Conservation (phyloP, 441 rosid species). For the Croton laevigatus region DNA sequence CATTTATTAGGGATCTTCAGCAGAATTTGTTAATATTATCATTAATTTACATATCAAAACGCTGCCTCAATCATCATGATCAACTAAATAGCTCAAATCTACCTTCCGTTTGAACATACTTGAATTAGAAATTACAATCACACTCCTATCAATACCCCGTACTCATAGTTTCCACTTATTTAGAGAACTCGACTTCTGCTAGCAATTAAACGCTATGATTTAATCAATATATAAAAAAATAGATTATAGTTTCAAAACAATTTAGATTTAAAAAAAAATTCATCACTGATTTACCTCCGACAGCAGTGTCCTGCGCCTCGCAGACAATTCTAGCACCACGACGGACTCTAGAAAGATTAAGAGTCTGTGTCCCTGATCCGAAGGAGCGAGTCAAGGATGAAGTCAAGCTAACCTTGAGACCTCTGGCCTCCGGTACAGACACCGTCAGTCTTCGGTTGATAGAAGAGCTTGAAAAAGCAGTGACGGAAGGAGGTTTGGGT, state of each 20-base stretch:
- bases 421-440: constrained; percentile 34
- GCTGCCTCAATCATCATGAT: background rate
- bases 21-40: background rate
- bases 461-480: constrained; percentile 30
- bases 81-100: background rate
- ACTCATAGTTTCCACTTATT: background rate
- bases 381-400: constrained; percentile 27
- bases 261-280: background rate
- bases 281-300: constrained; percentile 41
- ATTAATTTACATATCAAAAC: background rate
- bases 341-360: constrained; percentile 19
- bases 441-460: constrained; percentile 26
- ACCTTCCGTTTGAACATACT: background rate
- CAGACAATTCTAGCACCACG: constrained; percentile 44
- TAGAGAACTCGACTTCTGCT: background rate
- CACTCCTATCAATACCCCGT: background rate
- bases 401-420: constrained; percentile 42
- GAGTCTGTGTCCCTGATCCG: constrained; percentile 21
- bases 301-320: constrained; percentile 73
- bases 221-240: background rate
- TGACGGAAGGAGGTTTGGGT: constrained; percentile 18
- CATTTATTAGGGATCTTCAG: background rate
- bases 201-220: background rate
- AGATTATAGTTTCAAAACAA: background rate
- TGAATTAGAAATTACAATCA: background rate